Evolutionary conservation across 495 filamentous ascomycete species (phyloP), one percentile per base, ranked within the genome.

Genomic region (Platismatia glauca): DNA sequence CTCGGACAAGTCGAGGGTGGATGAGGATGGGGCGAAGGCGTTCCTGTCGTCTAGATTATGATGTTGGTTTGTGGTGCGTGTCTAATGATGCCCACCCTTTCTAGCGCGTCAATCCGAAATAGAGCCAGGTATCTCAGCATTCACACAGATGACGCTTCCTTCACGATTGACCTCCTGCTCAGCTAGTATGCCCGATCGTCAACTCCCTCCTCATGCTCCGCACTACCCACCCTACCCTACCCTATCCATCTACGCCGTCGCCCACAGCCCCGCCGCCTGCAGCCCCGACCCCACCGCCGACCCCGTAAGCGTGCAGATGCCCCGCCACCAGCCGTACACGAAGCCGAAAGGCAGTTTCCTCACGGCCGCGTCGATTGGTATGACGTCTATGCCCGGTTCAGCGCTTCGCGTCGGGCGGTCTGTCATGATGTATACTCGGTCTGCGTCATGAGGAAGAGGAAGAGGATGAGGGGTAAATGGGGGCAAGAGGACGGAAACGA

Each of bases 11-110:
- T 89, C 86, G 16, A 77, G 82, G 9, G 84, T 91, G 2, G 81
- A 78, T 11, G 81, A 82, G 57, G 84, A 86, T 34, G 86, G 91
- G 66, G 89, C 88, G 4, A 83, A 80, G 61, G 79, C 77, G 71
- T 86, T 87, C 66, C 44, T 69, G 37, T 37, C 53, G 16, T 48
- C 55, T 0, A 58, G 5, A 58, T 63, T 3, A 61, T 55, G 16
- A 52, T 37, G 55, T 29, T 18, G 34, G 13, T 31, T 44, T 13
- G n/a, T 2, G 35, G 29, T n/a, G 6, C 52, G 58, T 38, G 55
- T 58, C 31, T 39, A 31, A 20, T 33, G 50, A 33, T 53, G 11
- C 33, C 50, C 29, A 33, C 27, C 50, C 7, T 3, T 31, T 18
- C 12, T 7, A 53, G 20, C 12, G 1, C 7, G 20, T 24, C 50